Evolutionary conservation across 2,329 filamentous ascomycete genomes (phyloP).

Genomic region (Drechmeria coniospora): DNA sequence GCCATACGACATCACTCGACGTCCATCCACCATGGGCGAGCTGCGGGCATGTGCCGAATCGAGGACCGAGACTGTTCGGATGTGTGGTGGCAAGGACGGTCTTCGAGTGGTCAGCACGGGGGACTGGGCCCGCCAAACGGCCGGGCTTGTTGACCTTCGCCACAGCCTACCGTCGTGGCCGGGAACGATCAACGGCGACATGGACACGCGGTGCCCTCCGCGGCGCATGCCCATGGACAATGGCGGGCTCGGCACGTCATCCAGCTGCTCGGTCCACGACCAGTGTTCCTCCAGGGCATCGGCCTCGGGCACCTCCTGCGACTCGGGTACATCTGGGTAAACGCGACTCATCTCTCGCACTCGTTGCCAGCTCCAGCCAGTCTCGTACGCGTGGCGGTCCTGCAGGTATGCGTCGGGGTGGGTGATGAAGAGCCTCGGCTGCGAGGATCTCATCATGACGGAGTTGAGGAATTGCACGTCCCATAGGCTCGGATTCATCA

Average conservation of each 20-base stretch:
- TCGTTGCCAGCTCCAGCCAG: conserved; percentile 56
- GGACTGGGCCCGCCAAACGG: conserved; percentile 22
- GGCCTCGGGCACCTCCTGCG: conserved; percentile 38
- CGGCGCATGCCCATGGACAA: conserved; percentile 27
- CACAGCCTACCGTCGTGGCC: conserved; percentile 10
- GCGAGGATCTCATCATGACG: conserved; percentile 56
- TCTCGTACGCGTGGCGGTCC: conserved; percentile 34
- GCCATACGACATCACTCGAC: conserved; percentile 30
- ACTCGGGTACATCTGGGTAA: conserved; percentile 28
- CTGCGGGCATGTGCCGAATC: conserved; percentile 19
- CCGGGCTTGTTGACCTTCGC: conserved; percentile 16
- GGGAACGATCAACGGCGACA: conserved; percentile 23
- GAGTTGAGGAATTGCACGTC: conserved; percentile 54
- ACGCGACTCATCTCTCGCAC: conserved; percentile 47
- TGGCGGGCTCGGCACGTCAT: conserved; percentile 34
- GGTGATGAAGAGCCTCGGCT: conserved; percentile 59
- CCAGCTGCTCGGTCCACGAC: conserved; percentile 49
- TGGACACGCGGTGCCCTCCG: conserved; percentile 24
- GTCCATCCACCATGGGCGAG: conserved; percentile 24
- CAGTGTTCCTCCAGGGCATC: conserved; percentile 52
- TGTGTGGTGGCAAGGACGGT: conserved; percentile 28
- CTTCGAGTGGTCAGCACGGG: conserved; percentile 23
- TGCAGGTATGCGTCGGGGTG: conserved; percentile 63
- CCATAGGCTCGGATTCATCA: conserved; percentile 60
- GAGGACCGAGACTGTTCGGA: conserved; percentile 39